Base-by-base conservation (phyloP, 495 filamentous ascomycete genomes). In the Cercophora samala region DNA sequence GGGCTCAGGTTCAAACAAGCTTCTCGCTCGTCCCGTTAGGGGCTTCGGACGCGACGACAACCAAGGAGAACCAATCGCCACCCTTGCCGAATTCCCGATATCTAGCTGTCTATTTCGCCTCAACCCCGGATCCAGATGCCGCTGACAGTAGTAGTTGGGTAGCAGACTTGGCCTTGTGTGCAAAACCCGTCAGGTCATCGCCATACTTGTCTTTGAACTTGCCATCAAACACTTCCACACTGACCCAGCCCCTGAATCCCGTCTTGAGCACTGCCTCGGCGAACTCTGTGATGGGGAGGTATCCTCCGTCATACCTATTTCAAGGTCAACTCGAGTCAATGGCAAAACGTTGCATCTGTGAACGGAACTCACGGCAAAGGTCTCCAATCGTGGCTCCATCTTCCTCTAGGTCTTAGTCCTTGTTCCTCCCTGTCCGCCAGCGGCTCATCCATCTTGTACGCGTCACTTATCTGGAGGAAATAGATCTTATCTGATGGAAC, bases 401-500 rank as follows among this genome's bases (percentile, higher is more conserved):
- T 78, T 1, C 82, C 88, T 19, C 88, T 78, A 11, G 90, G 85
- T 54, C 86, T 72, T 46, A 88, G 67, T 0, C 84, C 87, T 9
- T 73, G 72, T 19, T 68, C 66, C 55, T 84, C 74, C 1, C 82
- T 74, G 17, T 78, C 75, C 37, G 81, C 72, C 2, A 91, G 66
- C 3, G 89, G 88, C 0, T 77, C 72, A 2, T 77, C 73, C 52
- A 86, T 81, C 70, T 82, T 86, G 69, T 92, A 93, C n/a, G 91
- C 92, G 76, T 94, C 91, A 13, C 84, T 88, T 60, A 93, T 88
- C 75, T 94, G 91, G 21, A 93, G 73, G 2, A 93, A 76, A 72
- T 86, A 92, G 51, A 93, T 92, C 75, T 91, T 93, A 23, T 90
- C 88, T 3, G 81, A 74, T 0, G 89, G 88, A 1, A 93, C 76